These are phyloP conservation scores for Penicillium cinerascens DNA, from an alignment of 495 filamentous ascomycete species.

Conservation along the genomic window DNA sequence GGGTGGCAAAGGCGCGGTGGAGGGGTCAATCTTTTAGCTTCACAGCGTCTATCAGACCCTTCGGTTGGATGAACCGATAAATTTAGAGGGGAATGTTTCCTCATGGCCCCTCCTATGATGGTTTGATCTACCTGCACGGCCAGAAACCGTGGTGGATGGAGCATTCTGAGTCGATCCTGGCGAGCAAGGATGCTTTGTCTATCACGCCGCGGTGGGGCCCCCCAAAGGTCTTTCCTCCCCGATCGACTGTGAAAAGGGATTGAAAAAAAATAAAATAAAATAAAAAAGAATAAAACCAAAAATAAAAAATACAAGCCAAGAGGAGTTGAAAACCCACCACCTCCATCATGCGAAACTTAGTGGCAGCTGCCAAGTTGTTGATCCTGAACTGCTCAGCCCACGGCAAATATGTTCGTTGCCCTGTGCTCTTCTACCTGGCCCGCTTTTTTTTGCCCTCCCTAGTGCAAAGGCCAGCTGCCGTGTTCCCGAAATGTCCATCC, in stretches of 20 bases:
- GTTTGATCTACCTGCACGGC: conserved; percentile 8
- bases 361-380: conserved; percentile 6
- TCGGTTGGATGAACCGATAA: conserved; percentile 16
- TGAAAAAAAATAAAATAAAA: conserved; percentile 5
- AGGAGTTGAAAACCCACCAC: not conserved
- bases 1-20: conserved; percentile 5
- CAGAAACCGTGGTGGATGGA: conserved; percentile 3
- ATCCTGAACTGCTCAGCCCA: conserved; percentile 8
- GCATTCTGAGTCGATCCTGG: conserved; percentile 23
- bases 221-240: conserved; percentile 8
- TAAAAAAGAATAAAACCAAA: too few relatives aligned
- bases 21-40: conserved; percentile 5
- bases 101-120: conserved; percentile 1
- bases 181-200: conserved; percentile 7
- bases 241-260: conserved; percentile 7
- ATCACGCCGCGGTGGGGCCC: conserved; percentile 14
- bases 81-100: conserved; percentile 3
- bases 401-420: conserved; percentile 25
- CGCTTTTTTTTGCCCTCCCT: conserved; percentile 13
- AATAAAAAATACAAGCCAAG: too few relatives aligned
- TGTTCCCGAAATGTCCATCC: not conserved
- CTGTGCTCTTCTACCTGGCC: conserved; percentile 16
- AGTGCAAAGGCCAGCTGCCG: not conserved
- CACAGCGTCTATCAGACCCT: conserved; percentile 15
- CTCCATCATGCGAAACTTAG: not conserved